Base-by-base conservation (phyloP, 2,329 filamentous ascomycete genomes). In the Penicillium frequentans region DNA sequence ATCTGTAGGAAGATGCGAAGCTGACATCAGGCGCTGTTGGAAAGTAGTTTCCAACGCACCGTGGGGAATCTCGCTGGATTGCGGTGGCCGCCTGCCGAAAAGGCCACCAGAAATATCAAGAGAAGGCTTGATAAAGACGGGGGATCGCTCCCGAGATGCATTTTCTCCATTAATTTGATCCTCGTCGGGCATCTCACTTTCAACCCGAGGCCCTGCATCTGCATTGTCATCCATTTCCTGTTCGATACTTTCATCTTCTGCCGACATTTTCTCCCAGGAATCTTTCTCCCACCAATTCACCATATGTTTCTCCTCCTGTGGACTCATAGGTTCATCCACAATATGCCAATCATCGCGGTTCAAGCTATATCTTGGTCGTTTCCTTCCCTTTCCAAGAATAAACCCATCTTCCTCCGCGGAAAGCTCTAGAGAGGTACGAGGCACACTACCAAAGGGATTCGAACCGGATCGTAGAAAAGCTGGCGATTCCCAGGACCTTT, bases 391-490 rank as follows among this genome's bases (percentile, higher is more conserved):
- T 5, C 83, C 84, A 35, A 77, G 82, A 24, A 84, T 77, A 43
- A 81, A 81, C 1, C 84, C 84, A 70, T 90, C 86, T 26, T 90
- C 89, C 57, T 90, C 87, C 14, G 70, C 71, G 51, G 93, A 88
- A 3, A 86, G 83, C 65, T 92, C 87, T 60, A 86, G 82, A 1
- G 81, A 81, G 5, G 82, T 82, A 61, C 89, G 85, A 50, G 88
- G 85, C 0, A 89, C 74, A 0, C 86, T 84, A 1, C 87, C 87
- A 55, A 88, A 88, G 0, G 89, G 92, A 4, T 89, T 77, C 54
- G 89, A 82, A 14, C 85, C 82, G 52, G 88, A 82, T 71, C 90
- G 93, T 21, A 91, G 76, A 64, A 96, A 96, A 0, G 90, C 90
- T 0, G 92, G 92, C 3, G 91, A 96, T 5, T 84, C 80, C 77